phyloP scores from a whole-genome alignment of 2,329 filamentous ascomycete genomes.

The Ascochyta clinopodiicola region DNA sequence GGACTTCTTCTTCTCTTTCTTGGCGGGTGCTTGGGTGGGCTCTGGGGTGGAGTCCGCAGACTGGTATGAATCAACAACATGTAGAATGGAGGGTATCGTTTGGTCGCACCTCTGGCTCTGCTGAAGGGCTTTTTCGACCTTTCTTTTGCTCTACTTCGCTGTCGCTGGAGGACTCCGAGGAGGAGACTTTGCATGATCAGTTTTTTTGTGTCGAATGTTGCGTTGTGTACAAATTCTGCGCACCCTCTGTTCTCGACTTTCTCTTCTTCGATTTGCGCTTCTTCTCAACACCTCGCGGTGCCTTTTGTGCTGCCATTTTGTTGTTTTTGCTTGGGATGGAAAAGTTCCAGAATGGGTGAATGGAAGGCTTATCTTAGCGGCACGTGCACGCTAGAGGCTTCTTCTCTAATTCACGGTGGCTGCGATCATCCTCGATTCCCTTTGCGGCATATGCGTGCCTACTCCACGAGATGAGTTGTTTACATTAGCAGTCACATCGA shows the following conservation, averaged over 20 bases:
- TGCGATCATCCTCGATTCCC: background rate
- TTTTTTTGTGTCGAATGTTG: background rate
- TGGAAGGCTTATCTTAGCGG: constrained; percentile 34
- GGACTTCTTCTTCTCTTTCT: constrained; percentile 25
- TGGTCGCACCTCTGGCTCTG: constrained; percentile 2
- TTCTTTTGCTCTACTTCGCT: constrained; percentile 33
- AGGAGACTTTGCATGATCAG: constrained; percentile 35
- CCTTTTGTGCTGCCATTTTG: constrained; percentile 34
- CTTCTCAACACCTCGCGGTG: constrained; percentile 27
- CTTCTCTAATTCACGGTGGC: background rate
- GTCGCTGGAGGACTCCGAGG: constrained; percentile 37
- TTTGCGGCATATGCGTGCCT: too few species aligned
- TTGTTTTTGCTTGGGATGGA: background rate
- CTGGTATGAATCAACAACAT: background rate
- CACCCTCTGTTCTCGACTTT: constrained; percentile 41
- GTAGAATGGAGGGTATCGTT: background rate
- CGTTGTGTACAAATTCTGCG: background rate
- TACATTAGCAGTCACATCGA: too few species aligned
- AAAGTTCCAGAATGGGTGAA: constrained; percentile 32
- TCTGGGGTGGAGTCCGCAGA: constrained; percentile 1
- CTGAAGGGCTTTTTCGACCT: constrained; percentile 12
- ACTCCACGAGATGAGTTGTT: too few species aligned
- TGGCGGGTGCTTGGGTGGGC: constrained; percentile 12
- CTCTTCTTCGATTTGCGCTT: constrained; percentile 39
- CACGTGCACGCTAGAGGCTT: constrained; percentile 27